These are phyloP conservation scores for Xylariaceae sp. DNA, from an alignment of 2,329 filamentous ascomycete genomes.

Conservation along the genomic window DNA sequence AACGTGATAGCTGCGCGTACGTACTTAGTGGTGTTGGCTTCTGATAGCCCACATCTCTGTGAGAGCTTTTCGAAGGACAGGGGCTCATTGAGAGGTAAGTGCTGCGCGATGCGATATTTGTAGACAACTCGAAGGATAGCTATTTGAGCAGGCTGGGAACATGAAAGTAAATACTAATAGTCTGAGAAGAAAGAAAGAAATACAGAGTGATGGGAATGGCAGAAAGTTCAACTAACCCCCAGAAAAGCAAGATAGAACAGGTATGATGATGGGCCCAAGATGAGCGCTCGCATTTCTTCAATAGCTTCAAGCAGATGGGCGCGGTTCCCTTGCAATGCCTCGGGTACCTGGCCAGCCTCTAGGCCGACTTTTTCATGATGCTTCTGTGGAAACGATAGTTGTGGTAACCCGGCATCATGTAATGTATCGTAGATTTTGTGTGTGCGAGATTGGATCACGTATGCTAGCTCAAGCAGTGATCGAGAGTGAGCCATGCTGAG, in stretches of 20 bases:
- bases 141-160: constrained; percentile 9
- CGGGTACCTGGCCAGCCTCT: neutral
- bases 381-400: constrained; percentile 1
- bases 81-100: constrained; percentile 7
- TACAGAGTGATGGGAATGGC: neutral
- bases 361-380: neutral
- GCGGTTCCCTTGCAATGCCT: constrained; percentile 2
- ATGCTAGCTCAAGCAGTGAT: constrained; percentile 1
- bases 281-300: constrained; percentile 12
- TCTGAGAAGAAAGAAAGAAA: neutral
- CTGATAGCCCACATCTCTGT: constrained; percentile 7
- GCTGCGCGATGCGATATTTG: constrained; percentile 12
- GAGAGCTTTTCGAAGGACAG: constrained; percentile 12
- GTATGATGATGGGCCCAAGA: constrained; percentile 12
- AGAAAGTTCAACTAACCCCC: constrained; percentile 7
- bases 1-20: constrained; percentile 11
- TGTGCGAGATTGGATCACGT: neutral
- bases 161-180: neutral
- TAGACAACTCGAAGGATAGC: constrained; percentile 14
- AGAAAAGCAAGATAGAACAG: constrained; percentile 15
- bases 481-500: neutral
- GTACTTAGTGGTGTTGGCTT: constrained; percentile 4
- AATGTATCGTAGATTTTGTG: neutral
- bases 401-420: neutral
- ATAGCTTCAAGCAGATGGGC: constrained; percentile 8